Evolutionary conservation across 148 eudicot species (phyloP), one percentile per base, ranked within the genome.

Genomic region (Amaranthus cruentus): DNA sequence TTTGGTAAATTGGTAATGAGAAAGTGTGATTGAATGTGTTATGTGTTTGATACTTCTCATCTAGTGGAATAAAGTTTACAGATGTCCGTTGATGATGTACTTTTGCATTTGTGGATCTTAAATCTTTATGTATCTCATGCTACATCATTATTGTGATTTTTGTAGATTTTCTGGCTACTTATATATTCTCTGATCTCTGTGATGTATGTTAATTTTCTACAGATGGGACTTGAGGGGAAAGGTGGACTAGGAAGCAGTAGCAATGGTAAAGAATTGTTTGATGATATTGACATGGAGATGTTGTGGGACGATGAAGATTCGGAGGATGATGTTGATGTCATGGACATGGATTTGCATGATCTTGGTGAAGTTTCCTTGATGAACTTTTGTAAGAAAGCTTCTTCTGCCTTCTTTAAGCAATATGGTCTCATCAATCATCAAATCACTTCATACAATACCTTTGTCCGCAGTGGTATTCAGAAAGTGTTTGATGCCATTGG

Each of bases 361-460:
- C 51, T 95, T 6, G 93, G 85, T 6, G 88, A 86, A 74, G 75
- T 74, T 7, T 76, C 58, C 70, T 66, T 95, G 78, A 85, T 70
- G 70, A 85, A 6, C 47, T 91, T 95, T 52, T 84, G 88, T 71
- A 91, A 83, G 77, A 90, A 86, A 79, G 96, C 93, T 1, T 81
- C 97, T 3, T 75, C 82, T 11, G 71, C 90, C 0, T 95, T 95
- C 74, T 95, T 91, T 62, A 84, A 83, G 55, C 83, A 90, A 52
- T 78, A 91, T 81, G 98, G 98, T 18, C 80, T 95, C 4, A 87
- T 95, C 11, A 89, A 93, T 71, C 98, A 95, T 67, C 98, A 95
- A 69, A 87, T 95, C 13, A 88, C 90, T 77, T 91, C 97, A 0
- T 95, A 90, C 79, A 95, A 95, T 50, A 89, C 88, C 56, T 95